A percentile compares a stretch with the other conserved stretches of the same genome.
Evolutionary conservation across 306 rosid species (phyloP).

Genomic region (Cucumis cinereus): DNA sequence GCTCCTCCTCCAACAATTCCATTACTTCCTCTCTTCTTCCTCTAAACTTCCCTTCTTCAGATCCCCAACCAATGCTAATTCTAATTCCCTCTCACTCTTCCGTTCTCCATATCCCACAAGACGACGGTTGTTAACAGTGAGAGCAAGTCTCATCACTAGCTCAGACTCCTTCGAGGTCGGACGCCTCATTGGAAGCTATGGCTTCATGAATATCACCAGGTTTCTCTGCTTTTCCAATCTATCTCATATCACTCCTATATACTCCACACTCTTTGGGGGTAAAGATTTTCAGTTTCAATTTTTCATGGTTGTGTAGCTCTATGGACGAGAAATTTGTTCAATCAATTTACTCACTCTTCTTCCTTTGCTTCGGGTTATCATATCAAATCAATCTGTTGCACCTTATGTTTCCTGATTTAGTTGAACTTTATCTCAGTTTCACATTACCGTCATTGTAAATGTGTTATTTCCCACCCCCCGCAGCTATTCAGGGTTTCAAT

Average conservation of each 20-base stretch:
- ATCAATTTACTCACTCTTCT: background rate
- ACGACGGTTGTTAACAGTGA: slow-evolving; percentile 25
- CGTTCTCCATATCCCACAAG: slow-evolving; percentile 17
- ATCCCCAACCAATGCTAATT: background rate
- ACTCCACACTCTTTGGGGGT: background rate
- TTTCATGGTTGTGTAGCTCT: background rate
- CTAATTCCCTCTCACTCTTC: background rate
- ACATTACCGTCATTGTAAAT: background rate
- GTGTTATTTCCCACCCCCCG: background rate
- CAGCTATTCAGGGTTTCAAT: slow-evolving; percentile 49
- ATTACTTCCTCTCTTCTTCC: slow-evolving; percentile 11
- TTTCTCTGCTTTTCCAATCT: background rate
- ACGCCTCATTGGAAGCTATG: slow-evolving; percentile 74
- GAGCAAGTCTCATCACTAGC: slow-evolving; percentile 38
- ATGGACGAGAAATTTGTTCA: background rate
- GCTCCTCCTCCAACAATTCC: slow-evolving; percentile 8
- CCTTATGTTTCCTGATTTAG: background rate
- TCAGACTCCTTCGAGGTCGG: slow-evolving; percentile 88
- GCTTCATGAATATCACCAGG: slow-evolving; percentile 89
- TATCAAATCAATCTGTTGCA: background rate
- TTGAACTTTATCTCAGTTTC: background rate
- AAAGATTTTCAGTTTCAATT: background rate
- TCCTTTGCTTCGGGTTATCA: background rate
- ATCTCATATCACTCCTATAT: background rate
- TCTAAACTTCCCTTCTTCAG: background rate